Evolutionary conservation across 257 asterid species (phyloP), one percentile per base, ranked within the genome.

Genomic region (Cinchona pubescens): DNA sequence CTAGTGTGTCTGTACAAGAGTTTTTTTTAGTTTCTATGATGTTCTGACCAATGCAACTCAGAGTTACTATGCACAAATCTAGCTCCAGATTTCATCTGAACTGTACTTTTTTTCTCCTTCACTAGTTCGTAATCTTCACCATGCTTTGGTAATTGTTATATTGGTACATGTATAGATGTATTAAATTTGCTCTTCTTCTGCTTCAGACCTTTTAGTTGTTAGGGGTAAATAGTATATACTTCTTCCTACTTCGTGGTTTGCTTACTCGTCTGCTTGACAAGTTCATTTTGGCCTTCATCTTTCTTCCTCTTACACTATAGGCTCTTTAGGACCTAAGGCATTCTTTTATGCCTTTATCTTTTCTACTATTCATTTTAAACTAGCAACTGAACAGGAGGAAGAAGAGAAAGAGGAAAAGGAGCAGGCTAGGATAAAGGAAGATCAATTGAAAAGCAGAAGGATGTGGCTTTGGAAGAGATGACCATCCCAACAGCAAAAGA

Each of bases 381-480:
- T 83, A 74, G 79, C 76, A 72, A 76, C 82, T 76, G 30, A 62
- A 62, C 83, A 92, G 97, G 98, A 90, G 86, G 99, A 94, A 86
- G 97, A 92, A 84, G 96, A 88, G 84, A 87, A 88, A 76, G 92
- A 87, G 86, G 98, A 94, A 87, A 94, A 82, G 79, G 86, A 90
- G 81, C 91, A 88, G 79, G 93, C 92, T 72, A 87, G 87, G 87
- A 75, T 86, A 84, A 89, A 89, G 87, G 95, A 89, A n/a, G n/a
- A 83, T 86, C 96, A 78, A 81, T 59, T 59, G 75, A 84, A 38
- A 86, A 83, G 75, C 88, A 88, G 83, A 87, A 88, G 79, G 98
- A 94, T 81, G 90, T 90, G 82, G 98, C 97, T 81, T 86, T 94
- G 89, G 97, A 92, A 82, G 98, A 92, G 85, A 90, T 92, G 95